Evolutionary conservation across 208 protist species (phyloP).

Genomic region (Crithidia sp.): DNA sequence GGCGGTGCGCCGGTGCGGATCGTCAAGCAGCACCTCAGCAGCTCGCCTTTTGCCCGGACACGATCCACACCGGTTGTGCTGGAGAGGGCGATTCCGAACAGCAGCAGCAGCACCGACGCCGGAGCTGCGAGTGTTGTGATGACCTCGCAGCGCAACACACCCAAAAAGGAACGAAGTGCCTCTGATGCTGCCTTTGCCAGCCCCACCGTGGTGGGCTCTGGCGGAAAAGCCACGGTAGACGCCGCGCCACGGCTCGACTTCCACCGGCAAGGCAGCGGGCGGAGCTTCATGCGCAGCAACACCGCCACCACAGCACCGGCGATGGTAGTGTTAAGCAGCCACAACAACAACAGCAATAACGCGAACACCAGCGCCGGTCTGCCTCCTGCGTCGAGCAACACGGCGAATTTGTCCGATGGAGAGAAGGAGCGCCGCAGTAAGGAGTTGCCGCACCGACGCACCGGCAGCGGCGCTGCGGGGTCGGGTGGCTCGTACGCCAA

Average conservation of each 20-base stretch:
- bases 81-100: neutral
- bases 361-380: neutral
- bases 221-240: slow-evolving; percentile 27
- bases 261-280: slow-evolving; percentile 29
- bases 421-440: slow-evolving; percentile 7
- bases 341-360: slow-evolving; percentile 8
- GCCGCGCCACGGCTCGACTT: slow-evolving; percentile 45
- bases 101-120: slow-evolving; percentile 6
- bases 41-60: slow-evolving; percentile 23
- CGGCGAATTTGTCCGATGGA: neutral
- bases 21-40: slow-evolving; percentile 29
- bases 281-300: slow-evolving; percentile 29
- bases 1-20: neutral
- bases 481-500: slow-evolving; percentile 6
- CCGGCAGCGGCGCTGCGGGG: neutral
- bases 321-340: neutral
- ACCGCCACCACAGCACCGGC: slow-evolving; percentile 3
- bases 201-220: neutral
- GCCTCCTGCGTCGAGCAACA: slow-evolving; percentile 3
- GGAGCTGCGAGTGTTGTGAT: neutral
- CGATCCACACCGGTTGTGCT: slow-evolving; percentile 14
- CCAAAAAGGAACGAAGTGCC: neutral
- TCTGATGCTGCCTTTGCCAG: neutral
- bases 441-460: slow-evolving; percentile 1
- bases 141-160: slow-evolving; percentile 6